Conservation (phyloP, 163 green algal genomes). For the Volvox carteri region DNA sequence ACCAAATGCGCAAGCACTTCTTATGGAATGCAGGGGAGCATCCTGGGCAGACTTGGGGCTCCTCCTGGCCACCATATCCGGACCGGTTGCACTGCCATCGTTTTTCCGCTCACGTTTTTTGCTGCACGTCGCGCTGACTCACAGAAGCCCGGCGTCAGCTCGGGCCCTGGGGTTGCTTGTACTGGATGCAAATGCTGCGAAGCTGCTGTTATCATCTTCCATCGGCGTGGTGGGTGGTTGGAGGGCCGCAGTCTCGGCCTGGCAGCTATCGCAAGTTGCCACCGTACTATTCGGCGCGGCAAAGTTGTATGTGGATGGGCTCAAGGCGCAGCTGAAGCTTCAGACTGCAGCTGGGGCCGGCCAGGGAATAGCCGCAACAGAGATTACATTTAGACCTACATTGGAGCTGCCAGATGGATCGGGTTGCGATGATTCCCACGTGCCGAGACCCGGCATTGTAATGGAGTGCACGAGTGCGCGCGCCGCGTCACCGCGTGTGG, state of each 20-base stretch:
- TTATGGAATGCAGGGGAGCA: not conserved
- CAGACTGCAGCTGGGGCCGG: not conserved
- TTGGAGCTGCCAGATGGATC: not conserved
- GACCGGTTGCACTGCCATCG: conserved; percentile 16
- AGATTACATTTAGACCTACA: too few species aligned
- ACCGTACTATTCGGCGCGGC: not conserved
- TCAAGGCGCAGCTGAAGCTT: not conserved
- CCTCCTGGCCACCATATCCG: conserved; percentile 12
- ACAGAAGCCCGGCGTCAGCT: not conserved
- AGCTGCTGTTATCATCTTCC: not conserved
- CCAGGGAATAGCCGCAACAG: not conserved
- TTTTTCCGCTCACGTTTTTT: not conserved
- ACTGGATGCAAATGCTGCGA: conserved; percentile 24
- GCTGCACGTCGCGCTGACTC: conserved; percentile 27
- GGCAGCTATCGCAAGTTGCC: conserved; percentile 38
- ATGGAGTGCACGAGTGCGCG: not conserved
- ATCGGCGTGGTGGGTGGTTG: not conserved
- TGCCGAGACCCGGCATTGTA: not conserved
- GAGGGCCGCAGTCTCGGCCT: not conserved
- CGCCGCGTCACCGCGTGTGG: not conserved
- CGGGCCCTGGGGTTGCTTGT: conserved; percentile 17
- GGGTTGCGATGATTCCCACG: not conserved
- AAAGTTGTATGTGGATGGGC: not conserved
- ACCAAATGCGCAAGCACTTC: not conserved
- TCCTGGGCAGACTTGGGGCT: not conserved